These are phyloP conservation scores for Geotrichum aggregatum DNA, from an alignment of 1,139 yeast species.

Conservation along the genomic window DNA sequence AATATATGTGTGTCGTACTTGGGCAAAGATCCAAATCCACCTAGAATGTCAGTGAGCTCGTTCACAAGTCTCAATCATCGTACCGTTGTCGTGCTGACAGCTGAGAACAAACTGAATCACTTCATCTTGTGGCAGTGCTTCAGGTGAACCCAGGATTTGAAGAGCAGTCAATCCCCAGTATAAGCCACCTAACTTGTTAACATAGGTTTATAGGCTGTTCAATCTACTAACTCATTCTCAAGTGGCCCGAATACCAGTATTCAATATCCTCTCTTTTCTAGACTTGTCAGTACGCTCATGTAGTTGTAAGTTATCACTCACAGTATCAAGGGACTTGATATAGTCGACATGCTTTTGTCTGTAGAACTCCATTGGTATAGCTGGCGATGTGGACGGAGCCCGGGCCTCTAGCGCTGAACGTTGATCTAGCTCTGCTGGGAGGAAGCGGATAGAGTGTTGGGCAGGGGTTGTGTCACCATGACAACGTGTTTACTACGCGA, in stretches of 20 bases:
- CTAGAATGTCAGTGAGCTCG: constrained; percentile 38
- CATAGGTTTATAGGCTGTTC: background rate
- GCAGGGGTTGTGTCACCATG: constrained; percentile 12
- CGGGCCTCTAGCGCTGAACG: too few relatives aligned
- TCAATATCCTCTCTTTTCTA: constrained; percentile 55
- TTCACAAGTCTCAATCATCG: background rate
- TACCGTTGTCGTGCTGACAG: constrained; percentile 48
- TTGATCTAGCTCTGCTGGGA: constrained; percentile 1
- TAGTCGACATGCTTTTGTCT: constrained; percentile 52
- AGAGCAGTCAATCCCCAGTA: constrained; percentile 93
- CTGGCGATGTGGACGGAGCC: too few relatives aligned
- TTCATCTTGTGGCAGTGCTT: constrained; percentile 56
- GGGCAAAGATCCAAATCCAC: constrained; percentile 91
- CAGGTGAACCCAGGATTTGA: constrained; percentile 53
- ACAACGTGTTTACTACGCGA: constrained; percentile 15
- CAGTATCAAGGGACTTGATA: constrained; percentile 48
- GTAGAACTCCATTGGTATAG: constrained; percentile 8
- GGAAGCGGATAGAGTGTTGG: background rate
- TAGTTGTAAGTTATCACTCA: constrained; percentile 20
- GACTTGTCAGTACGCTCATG: background rate
- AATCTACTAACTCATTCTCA: constrained; percentile 54
- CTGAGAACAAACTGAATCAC: constrained; percentile 62
- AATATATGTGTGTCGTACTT: constrained; percentile 86
- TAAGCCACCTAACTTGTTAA: constrained; percentile 51
- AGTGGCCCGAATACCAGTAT: constrained; percentile 87